A percentile compares a stretch with the other conserved stretches of the same genome.
These are phyloP conservation scores for Lentinus brumalis DNA, from an alignment of 768 basidiomycete genomes.

Conservation along the genomic window DNA sequence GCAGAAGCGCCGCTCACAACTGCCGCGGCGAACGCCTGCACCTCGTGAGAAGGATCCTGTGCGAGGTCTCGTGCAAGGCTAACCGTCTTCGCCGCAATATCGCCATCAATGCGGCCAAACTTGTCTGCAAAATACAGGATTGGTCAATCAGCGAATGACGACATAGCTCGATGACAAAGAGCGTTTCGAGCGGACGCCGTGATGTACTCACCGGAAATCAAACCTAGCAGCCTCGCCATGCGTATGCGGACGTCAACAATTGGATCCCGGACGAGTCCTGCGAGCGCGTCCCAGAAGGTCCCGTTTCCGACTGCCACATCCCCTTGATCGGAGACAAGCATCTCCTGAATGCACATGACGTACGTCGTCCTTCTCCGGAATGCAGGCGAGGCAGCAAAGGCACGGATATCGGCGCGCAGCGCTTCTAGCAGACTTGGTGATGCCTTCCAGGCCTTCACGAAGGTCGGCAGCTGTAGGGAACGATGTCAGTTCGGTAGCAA, in stretches of 20 bases:
- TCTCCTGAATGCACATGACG: constrained; percentile 69
- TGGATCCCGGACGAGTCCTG: constrained; percentile 58
- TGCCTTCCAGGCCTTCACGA: constrained; percentile 20
- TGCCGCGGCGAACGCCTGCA: constrained; percentile 55
- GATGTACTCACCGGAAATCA: constrained; percentile 50
- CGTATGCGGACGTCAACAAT: constrained; percentile 87
- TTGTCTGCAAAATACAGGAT: constrained; percentile 17
- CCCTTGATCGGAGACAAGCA: constrained; percentile 42
- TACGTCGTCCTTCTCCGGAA: constrained; percentile 50
- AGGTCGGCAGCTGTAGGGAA: constrained; percentile 16
- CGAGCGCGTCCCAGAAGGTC: constrained; percentile 57
- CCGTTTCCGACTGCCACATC: constrained; percentile 42
- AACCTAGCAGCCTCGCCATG: constrained; percentile 71
- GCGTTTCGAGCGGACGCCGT: background rate
- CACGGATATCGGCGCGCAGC: constrained; percentile 17
- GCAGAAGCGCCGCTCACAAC: constrained; percentile 7
- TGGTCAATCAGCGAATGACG: constrained; percentile 11
- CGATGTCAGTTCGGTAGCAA: background rate
- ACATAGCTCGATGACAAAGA: background rate
- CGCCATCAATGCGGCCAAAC: constrained; percentile 15
- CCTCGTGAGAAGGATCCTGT: constrained; percentile 60
- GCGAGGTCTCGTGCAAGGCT: constrained; percentile 48
- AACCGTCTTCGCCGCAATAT: constrained; percentile 11
- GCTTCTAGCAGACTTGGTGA: constrained; percentile 20
- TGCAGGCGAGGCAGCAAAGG: constrained; percentile 18